Evolutionary conservation across 1,284 basidiomycete genomes (phyloP).

Genomic region (Malassezia slooffiae): DNA sequence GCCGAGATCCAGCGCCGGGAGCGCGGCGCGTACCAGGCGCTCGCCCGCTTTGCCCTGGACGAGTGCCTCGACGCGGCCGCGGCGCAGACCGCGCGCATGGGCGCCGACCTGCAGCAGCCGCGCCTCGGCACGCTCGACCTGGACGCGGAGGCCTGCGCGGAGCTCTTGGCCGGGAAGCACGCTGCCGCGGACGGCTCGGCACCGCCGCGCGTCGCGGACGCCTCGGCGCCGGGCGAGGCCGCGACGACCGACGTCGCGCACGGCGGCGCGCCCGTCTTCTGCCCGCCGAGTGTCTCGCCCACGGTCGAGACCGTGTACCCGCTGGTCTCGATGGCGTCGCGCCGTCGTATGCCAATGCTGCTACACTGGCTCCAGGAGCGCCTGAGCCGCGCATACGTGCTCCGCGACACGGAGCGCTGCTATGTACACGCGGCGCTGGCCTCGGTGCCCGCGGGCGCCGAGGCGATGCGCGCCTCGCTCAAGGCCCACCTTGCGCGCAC

Average conservation of each 20-base stretch:
- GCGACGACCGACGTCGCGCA: too few species aligned
- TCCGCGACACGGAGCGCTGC: constrained; percentile 5
- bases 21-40: constrained; percentile 14
- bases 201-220: too few species aligned
- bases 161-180: not conserved
- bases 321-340: constrained; percentile 17
- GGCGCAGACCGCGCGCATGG: constrained; percentile 5
- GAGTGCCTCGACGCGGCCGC: constrained; percentile 12
- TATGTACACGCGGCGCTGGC: not conserved
- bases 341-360: constrained; percentile 1
- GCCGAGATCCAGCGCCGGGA: constrained; percentile 22
- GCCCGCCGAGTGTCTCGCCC: constrained; percentile 23
- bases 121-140: constrained; percentile 18
- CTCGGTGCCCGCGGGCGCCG: not conserved
- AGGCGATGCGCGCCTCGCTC: constrained; percentile 2
- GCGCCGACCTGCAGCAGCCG: constrained; percentile 20
- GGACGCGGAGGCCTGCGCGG: constrained; percentile 12
- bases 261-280: constrained; percentile 16
- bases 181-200: too few species aligned
- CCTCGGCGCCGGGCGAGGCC: too few species aligned
- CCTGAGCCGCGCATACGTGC: not conserved
- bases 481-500: constrained; percentile 3
- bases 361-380: constrained; percentile 4
- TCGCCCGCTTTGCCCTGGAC: constrained; percentile 14
- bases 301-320: constrained; percentile 22